These are phyloP conservation scores for Lathyrus oleraceus DNA, from an alignment of 306 rosid genomes.

Conservation along the genomic window DNA sequence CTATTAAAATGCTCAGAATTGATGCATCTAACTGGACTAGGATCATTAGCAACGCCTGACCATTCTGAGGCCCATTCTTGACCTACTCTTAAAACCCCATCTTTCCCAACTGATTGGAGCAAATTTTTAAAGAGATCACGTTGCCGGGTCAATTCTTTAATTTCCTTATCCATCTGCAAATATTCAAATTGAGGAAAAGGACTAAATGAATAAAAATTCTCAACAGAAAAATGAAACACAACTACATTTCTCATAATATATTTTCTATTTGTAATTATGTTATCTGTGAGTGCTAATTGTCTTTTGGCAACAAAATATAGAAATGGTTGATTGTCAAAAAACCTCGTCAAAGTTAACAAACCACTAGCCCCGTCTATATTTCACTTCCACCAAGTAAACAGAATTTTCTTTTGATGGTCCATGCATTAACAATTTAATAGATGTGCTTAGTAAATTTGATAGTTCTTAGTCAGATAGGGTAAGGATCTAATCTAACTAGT, in stretches of 20 bases:
- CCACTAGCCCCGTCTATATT: conserved; percentile 7
- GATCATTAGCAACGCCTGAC: conserved; percentile 34
- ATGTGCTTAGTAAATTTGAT: neutral
- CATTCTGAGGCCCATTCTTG: conserved; percentile 37
- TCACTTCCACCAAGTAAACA: neutral
- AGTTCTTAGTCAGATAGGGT: neutral
- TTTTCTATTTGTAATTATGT: neutral
- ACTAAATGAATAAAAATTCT: conserved; percentile 17
- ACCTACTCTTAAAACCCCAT: conserved; percentile 32
- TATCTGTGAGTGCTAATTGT: conserved; percentile 10
- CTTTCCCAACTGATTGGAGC: conserved; percentile 51
- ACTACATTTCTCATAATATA: neutral
- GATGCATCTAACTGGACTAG: conserved; percentile 8
- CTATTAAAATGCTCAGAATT: conserved; percentile 30
- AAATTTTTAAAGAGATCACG: conserved; percentile 71
- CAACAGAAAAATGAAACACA: conserved; percentile 7
- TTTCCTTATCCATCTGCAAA: conserved; percentile 74
- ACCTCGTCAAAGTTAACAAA: conserved; percentile 10
- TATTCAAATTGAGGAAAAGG: conserved; percentile 28
- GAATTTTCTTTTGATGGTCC: neutral
- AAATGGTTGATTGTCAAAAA: neutral
- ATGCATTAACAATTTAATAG: neutral
- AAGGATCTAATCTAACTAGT: neutral
- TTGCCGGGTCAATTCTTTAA: conserved; percentile 67
- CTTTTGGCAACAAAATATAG: conserved; percentile 15